Evolutionary conservation across 192 early-diverging fungal genomes (phyloP).

Genomic region (Haplosporangium gracile): DNA sequence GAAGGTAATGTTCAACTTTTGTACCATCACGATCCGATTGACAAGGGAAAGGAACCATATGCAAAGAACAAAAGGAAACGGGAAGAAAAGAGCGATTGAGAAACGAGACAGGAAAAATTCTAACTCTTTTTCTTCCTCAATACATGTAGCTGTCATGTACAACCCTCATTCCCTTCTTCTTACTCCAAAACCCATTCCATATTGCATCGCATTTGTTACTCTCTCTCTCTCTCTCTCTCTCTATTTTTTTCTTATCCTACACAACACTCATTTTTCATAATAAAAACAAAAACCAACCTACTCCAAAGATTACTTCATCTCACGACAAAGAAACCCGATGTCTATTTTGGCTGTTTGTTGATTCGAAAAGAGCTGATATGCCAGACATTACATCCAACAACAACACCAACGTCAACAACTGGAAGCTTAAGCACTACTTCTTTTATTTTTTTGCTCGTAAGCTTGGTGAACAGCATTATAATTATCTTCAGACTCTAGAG

Average conservation of each 20-base stretch:
- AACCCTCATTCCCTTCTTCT: neutral
- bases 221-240: neutral
- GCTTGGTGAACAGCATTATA: neutral
- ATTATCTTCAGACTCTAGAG: neutral
- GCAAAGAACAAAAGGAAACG: neutral
- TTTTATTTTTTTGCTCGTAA: neutral
- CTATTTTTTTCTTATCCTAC: neutral
- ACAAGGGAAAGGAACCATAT: neutral
- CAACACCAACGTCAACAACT: neutral
- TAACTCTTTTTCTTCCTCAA: neutral
- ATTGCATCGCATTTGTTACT: neutral
- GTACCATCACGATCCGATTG: neutral
- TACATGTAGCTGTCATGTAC: neutral
- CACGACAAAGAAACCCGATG: neutral
- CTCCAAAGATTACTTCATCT: slow-evolving; percentile 1
- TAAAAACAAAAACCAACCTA: neutral
- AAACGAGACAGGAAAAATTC: neutral
- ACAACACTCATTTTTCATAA: neutral
- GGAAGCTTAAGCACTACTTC: neutral
- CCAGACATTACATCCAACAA: neutral
- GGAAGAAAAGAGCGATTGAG: slow-evolving; percentile 1
- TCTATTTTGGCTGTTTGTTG: neutral
- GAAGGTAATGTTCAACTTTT: neutral
- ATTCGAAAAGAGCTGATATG: neutral
- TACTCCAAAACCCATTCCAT: neutral